Percentiles rank a stretch among this genome's conserved stretches.
These are phyloP conservation scores for Pythium diclinum DNA, from an alignment of 352 stramenopile species.

Conservation along the genomic window DNA sequence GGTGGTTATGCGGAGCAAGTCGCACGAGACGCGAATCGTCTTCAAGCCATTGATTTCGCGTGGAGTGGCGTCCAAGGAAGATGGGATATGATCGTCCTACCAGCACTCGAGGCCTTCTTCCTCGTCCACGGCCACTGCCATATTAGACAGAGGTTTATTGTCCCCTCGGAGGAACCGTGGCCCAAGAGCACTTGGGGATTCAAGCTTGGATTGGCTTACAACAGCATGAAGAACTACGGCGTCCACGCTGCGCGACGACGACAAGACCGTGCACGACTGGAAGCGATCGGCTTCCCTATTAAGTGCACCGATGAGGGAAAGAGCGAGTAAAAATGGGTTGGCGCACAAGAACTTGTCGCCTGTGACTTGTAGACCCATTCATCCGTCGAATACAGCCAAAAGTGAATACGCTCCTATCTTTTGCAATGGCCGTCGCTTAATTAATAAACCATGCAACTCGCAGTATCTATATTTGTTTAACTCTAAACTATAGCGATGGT, in stretches of 20 bases:
- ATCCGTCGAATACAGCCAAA: too few species aligned
- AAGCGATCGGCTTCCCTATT: background rate
- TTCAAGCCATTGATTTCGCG: background rate
- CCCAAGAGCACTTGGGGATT: background rate
- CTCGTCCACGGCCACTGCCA: background rate
- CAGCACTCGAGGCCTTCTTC: background rate
- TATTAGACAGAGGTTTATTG: background rate
- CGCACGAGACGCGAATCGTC: background rate
- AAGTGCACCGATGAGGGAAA: background rate
- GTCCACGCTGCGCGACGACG: too few species aligned
- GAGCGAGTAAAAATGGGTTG: too few species aligned
- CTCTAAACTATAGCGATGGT: background rate
- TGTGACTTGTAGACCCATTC: too few species aligned
- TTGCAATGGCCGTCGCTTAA: too few species aligned
- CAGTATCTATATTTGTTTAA: background rate
- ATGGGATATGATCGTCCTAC: background rate
- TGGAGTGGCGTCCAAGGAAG: background rate
- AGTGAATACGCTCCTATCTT: too few species aligned
- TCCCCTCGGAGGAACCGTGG: background rate
- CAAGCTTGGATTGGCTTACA: background rate
- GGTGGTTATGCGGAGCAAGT: background rate
- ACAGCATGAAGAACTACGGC: background rate
- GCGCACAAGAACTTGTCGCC: too few species aligned
- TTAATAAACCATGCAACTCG: too few species aligned
- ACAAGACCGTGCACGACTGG: background rate